Evolutionary conservation across 164 flowering plant genomes (phyloP).

Genomic region (Vitis riparia): DNA sequence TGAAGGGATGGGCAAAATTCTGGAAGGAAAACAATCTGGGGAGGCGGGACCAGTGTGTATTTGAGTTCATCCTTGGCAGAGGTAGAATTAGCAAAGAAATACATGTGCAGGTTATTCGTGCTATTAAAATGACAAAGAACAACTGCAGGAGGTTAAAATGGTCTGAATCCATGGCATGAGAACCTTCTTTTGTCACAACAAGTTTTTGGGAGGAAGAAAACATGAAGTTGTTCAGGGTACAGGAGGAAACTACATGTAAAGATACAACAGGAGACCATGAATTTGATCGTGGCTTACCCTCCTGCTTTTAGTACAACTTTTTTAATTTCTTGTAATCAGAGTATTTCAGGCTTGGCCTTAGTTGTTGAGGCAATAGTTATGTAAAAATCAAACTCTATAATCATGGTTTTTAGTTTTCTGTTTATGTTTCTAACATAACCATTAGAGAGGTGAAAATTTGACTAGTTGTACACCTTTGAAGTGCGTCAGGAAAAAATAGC

Average conservation of each 20-base stretch:
- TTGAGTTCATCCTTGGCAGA: constrained; percentile 9
- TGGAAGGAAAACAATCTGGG: constrained; percentile 4
- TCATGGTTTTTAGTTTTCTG: no score
- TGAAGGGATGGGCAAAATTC: constrained; percentile 14
- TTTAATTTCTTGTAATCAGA: neutral
- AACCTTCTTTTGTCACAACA: neutral
- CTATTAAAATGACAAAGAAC: neutral
- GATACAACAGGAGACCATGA: neutral
- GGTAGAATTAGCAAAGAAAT: neutral
- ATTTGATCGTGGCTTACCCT: neutral
- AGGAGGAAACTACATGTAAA: neutral
- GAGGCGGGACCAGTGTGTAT: constrained; percentile 11
- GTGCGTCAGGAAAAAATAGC: no score
- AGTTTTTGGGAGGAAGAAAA: neutral
- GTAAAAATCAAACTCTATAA: no score
- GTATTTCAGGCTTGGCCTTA: neutral
- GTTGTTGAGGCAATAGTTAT: neutral
- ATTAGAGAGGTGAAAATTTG: no score
- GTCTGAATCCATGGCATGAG: constrained; percentile 1
- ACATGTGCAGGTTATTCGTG: neutral
- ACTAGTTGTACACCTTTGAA: no score
- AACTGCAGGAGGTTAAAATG: neutral
- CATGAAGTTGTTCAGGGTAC: neutral
- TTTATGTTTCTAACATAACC: no score
- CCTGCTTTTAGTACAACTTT: neutral